phyloP scores from a whole-genome alignment of 768 basidiomycete genomes.

The Russula brevipes region DNA sequence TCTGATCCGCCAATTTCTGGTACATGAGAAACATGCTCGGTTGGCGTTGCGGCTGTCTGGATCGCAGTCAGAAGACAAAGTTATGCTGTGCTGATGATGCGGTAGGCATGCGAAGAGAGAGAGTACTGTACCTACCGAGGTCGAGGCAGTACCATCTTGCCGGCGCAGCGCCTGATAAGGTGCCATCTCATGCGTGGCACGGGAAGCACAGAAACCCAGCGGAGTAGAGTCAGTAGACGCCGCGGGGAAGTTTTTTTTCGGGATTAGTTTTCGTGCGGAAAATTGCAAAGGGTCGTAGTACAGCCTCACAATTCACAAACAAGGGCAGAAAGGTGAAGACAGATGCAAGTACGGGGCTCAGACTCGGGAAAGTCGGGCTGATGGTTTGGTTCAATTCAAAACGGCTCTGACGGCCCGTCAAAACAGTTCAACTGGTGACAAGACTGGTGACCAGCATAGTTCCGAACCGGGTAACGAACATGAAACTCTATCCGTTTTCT shows the following conservation, averaged over 20 bases:
- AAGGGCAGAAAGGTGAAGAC: neutral
- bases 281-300: neutral
- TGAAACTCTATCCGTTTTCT: too few species aligned
- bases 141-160: neutral
- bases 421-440: too few species aligned
- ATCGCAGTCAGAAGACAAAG: neutral
- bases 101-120: neutral
- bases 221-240: neutral
- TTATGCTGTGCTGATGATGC: slow-evolving; percentile 1
- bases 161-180: neutral
- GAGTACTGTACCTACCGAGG: slow-evolving; percentile 2
- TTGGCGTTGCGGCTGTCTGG: neutral
- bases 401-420: too few species aligned
- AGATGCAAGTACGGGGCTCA: neutral
- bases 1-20: slow-evolving; percentile 24
- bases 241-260: neutral
- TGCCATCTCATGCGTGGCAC: neutral
- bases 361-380: too few species aligned
- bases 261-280: neutral
- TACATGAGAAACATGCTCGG: neutral
- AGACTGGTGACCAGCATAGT: too few species aligned
- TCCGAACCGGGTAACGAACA: too few species aligned
- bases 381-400: too few species aligned
- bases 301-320: neutral
- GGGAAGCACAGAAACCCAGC: neutral